Conservation (phyloP, 331 rosid genomes). For the Rosa hybrid region DNA sequence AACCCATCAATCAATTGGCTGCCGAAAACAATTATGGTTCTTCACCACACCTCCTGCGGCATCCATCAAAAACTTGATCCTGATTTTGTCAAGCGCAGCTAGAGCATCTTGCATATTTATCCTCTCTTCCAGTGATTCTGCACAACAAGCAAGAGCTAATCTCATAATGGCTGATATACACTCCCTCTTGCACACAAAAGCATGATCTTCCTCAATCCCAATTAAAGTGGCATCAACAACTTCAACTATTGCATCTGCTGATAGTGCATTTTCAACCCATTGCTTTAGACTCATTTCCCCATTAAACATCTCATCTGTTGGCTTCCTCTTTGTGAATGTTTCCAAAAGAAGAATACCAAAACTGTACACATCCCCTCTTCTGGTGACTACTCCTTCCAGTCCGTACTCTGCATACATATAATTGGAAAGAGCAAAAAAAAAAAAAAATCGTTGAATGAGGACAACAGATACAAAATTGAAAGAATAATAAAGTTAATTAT, state of each 20-base stretch:
- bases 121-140: slow-evolving; percentile 22
- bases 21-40: too few relatives aligned
- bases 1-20: too few relatives aligned
- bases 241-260: background rate
- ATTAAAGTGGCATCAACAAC: slow-evolving; percentile 24
- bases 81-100: background rate
- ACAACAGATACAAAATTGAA: background rate
- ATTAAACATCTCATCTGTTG: slow-evolving; percentile 35
- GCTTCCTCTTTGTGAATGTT: slow-evolving; percentile 40
- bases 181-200: background rate
- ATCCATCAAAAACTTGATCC: background rate
- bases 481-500: background rate
- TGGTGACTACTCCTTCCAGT: background rate
- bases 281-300: slow-evolving; percentile 26
- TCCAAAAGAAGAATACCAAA: slow-evolving; percentile 2
- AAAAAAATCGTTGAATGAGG: background rate
- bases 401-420: slow-evolving; percentile 18
- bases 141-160: slow-evolving; percentile 31
- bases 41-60: too few relatives aligned
- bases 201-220: background rate
- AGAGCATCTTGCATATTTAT: slow-evolving; percentile 10
- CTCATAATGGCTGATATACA: slow-evolving; percentile 15
- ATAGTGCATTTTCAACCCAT: slow-evolving; percentile 32
- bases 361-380: background rate
- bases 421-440: too few relatives aligned